phyloP scores from a whole-genome alignment of 371 early-diverging fungal species.

The Globomyces sp. region DNA sequence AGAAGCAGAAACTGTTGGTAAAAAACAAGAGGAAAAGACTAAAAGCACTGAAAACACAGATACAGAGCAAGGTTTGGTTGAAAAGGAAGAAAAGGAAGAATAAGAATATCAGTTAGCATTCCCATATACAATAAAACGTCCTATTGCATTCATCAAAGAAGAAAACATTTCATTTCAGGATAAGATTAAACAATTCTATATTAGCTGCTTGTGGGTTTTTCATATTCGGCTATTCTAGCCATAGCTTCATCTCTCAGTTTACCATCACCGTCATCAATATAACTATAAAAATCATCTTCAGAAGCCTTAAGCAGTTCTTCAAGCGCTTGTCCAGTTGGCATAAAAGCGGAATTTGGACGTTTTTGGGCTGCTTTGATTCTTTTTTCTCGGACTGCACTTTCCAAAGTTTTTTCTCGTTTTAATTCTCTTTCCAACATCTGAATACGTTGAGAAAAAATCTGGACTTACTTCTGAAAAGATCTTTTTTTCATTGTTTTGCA shows the following conservation, averaged over 20 bases:
- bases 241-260: slow-evolving; percentile 11
- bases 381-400: slow-evolving; percentile 50
- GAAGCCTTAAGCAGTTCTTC: slow-evolving; percentile 43
- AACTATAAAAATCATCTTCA: slow-evolving; percentile 48
- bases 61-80: no score
- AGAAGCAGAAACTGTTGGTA: no score
- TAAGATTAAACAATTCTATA: no score
- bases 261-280: slow-evolving; percentile 40
- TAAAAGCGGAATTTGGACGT: slow-evolving; percentile 40
- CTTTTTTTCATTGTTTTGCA: slow-evolving; percentile 52
- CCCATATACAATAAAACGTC: no score
- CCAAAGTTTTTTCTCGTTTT: slow-evolving; percentile 59
- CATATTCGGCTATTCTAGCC: slow-evolving; percentile 12
- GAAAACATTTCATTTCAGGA: no score
- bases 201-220: no score
- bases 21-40: no score
- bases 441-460: not conserved
- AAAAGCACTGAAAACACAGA: no score
- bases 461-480: slow-evolving; percentile 46
- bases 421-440: slow-evolving; percentile 62
- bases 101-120: no score
- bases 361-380: slow-evolving; percentile 54
- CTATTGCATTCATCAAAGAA: no score
- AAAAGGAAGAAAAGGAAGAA: no score
- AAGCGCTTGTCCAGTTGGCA: slow-evolving; percentile 34